Conservation (phyloP, 176 grass and related monocot species). For the Avena eriantha region DNA sequence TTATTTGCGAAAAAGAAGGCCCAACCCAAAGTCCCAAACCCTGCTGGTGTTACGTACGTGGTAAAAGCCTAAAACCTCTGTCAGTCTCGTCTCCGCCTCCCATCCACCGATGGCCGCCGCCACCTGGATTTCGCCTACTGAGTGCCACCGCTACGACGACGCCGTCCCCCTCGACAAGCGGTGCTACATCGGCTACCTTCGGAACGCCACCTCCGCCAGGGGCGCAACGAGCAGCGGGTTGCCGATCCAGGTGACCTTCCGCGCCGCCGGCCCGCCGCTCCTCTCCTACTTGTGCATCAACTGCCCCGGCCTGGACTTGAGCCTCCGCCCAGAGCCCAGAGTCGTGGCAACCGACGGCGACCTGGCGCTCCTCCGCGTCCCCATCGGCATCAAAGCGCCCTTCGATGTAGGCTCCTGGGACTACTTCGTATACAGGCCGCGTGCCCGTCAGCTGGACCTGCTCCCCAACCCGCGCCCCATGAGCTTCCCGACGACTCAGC, state of each 20-base stretch:
- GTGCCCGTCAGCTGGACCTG: background rate
- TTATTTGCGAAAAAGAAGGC: no score
- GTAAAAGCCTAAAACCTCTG: no score
- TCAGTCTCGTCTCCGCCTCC: background rate
- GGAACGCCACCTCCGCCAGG: background rate
- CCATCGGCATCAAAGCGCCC: background rate
- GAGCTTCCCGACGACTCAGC: slow-evolving; percentile 3
- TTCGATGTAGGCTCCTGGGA: background rate
- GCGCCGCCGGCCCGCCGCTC: background rate
- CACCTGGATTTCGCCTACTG: background rate
- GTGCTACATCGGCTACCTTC: background rate
- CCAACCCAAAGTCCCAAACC: no score
- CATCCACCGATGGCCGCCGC: background rate
- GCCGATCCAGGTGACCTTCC: background rate
- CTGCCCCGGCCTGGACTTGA: background rate
- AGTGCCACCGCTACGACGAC: background rate
- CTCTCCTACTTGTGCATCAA: background rate
- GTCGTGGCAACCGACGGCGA: background rate
- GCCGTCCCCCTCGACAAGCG: background rate
- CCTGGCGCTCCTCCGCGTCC: slow-evolving; percentile 24
- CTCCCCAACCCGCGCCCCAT: background rate
- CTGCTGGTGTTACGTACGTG: no score
- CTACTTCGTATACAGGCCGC: slow-evolving; percentile 35
- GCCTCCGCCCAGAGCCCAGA: background rate
- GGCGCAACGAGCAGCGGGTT: background rate